These are phyloP conservation scores for Saprolegnia diclina DNA, from an alignment of 352 stramenopile genomes.

Conservation along the genomic window DNA sequence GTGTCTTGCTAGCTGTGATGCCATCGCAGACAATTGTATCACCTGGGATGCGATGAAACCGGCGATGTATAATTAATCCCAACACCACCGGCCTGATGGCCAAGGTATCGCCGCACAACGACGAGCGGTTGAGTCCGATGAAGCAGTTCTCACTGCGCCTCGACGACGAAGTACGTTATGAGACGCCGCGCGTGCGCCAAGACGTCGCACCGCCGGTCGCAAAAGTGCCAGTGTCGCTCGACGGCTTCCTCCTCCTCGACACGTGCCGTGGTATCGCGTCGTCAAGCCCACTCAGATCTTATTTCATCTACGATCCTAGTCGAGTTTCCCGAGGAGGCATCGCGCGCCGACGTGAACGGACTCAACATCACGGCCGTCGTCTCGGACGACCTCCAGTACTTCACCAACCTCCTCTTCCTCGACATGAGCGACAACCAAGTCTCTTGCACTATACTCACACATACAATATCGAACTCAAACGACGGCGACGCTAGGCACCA, in stretches of 20 bases:
- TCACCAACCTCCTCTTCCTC: conserved; percentile 57
- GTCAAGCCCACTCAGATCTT: background rate
- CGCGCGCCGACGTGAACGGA: conserved; percentile 52
- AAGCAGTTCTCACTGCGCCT: conserved; percentile 1
- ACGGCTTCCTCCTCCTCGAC: conserved; percentile 75
- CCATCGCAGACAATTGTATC: too few species aligned
- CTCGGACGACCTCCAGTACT: conserved; percentile 72
- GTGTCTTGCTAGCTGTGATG: too few species aligned
- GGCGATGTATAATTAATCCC: too few species aligned
- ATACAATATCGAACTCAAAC: background rate
- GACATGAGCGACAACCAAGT: conserved; percentile 84
- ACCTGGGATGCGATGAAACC: too few species aligned
- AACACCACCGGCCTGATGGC: background rate
- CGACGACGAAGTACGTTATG: background rate
- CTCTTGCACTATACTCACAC: background rate
- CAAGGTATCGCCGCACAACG: background rate
- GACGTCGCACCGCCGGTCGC: background rate
- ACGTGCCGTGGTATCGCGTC: conserved; percentile 48
- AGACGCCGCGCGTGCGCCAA: background rate
- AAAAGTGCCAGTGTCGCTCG: conserved; percentile 30
- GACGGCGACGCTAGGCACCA: conserved; percentile 32
- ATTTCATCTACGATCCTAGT: conserved; percentile 32
- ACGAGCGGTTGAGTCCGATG: background rate
- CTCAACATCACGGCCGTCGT: conserved; percentile 57
- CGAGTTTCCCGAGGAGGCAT: conserved; percentile 75